phyloP scores from a whole-genome alignment of 805 yeast genomes.

The Starmera caribaea region DNA sequence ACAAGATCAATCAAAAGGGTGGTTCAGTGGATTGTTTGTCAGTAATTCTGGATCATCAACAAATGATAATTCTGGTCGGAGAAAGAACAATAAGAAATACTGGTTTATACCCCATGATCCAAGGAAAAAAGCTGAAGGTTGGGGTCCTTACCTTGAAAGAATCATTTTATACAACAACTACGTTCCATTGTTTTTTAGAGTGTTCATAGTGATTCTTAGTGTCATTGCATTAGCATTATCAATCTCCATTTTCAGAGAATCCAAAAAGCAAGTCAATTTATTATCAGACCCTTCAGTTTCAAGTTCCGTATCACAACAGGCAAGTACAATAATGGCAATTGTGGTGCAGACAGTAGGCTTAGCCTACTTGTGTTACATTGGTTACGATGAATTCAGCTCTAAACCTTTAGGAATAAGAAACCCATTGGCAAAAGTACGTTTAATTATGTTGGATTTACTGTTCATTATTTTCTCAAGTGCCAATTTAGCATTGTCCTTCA shows the following conservation, averaged over 20 bases:
- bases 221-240: constrained; percentile 69
- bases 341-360: constrained; percentile 74
- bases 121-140: constrained; percentile 39
- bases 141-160: constrained; percentile 52
- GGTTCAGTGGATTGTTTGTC: neutral
- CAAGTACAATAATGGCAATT: constrained; percentile 90
- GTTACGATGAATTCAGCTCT: constrained; percentile 86
- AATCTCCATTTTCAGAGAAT: constrained; percentile 38
- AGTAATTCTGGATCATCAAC: neutral
- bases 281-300: constrained; percentile 4
- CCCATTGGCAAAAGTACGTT: constrained; percentile 72
- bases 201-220: constrained; percentile 48
- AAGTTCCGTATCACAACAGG: constrained; percentile 50
- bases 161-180: constrained; percentile 68
- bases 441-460: constrained; percentile 72
- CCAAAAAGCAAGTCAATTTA: constrained; percentile 17
- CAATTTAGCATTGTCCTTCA: constrained; percentile 75
- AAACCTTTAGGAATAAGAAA: constrained; percentile 86
- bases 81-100: constrained; percentile 49
- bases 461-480: constrained; percentile 88
- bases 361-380: constrained; percentile 68
- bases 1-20: neutral
- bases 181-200: constrained; percentile 67
- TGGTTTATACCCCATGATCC: constrained; percentile 47
- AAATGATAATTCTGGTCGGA: constrained; percentile 22